These are phyloP conservation scores for Entomophthora muscae DNA, from an alignment of 371 early-diverging fungal genomes.

Conservation along the genomic window DNA sequence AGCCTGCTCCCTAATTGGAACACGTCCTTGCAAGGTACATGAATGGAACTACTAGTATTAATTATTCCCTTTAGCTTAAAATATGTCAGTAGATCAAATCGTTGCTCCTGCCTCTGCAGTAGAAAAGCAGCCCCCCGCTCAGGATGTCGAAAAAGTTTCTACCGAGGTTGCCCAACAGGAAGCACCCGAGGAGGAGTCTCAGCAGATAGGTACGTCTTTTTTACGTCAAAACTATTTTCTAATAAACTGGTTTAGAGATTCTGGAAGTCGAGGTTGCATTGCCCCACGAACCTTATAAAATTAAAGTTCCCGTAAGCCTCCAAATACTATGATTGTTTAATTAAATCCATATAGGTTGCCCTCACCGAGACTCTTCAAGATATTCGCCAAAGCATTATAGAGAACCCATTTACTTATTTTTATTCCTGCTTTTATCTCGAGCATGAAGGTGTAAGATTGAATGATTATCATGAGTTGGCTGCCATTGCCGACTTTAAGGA, in stretches of 20 bases:
- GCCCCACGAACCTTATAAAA: slow-evolving; percentile 4
- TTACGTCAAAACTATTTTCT: background rate
- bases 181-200: background rate
- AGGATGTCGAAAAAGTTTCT: background rate
- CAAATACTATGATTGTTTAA: background rate
- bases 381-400: slow-evolving; percentile 70
- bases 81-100: background rate
- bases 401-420: slow-evolving; percentile 65
- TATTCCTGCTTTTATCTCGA: slow-evolving; percentile 79
- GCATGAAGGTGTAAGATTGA: slow-evolving; percentile 44
- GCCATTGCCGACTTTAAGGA: slow-evolving; percentile 54
- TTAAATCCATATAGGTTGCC: background rate
- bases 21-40: no score
- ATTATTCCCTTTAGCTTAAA: background rate
- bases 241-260: background rate
- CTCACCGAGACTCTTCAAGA: slow-evolving; percentile 53
- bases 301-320: background rate
- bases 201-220: background rate
- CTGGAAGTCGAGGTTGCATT: background rate
- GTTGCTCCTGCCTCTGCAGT: background rate
- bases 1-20: no score
- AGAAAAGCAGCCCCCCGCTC: background rate
- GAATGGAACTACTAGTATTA: no score
- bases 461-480: slow-evolving; percentile 53
- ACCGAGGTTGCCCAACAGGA: background rate